Evolutionary conservation across 352 stramenopile species (phyloP).

Genomic region (Saprolegnia diclina): DNA sequence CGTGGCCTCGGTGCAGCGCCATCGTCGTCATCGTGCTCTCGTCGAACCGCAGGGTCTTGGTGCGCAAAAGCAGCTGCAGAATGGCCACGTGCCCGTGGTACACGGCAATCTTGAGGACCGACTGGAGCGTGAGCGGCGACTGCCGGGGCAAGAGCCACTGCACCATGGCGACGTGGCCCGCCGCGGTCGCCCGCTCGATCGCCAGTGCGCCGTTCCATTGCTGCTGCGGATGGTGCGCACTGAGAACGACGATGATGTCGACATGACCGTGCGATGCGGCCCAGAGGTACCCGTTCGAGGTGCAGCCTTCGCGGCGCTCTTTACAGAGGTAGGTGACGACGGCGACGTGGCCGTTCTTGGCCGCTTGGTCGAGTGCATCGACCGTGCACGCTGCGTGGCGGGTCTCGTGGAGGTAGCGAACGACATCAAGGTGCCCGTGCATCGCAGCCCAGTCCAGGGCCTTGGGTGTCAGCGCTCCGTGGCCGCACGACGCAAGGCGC

Average conservation of each 20-base stretch:
- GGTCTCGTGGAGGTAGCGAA: constrained; percentile 28
- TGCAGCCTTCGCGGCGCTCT: constrained; percentile 5
- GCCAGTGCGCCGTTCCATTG: constrained; percentile 1
- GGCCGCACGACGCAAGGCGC: background rate
- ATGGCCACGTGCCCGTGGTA: constrained; percentile 9
- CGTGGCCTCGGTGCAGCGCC: constrained; percentile 1
- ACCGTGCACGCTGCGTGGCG: constrained; percentile 25
- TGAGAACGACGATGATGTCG: constrained; percentile 5
- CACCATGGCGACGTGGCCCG: constrained; percentile 4
- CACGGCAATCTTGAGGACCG: constrained; percentile 2
- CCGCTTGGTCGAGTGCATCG: constrained; percentile 28
- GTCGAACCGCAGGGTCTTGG: background rate
- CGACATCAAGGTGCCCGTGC: constrained; percentile 28
- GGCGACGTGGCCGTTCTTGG: constrained; percentile 21
- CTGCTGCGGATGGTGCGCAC: background rate
- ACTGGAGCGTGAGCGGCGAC: constrained; percentile 4
- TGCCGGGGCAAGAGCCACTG: constrained; percentile 1
- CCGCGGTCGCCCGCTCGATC: background rate
- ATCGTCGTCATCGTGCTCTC: constrained; percentile 4
- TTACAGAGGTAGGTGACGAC: constrained; percentile 27
- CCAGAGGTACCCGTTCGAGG: constrained; percentile 6
- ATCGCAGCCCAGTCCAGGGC: constrained; percentile 31
- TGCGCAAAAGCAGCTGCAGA: background rate
- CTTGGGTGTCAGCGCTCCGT: background rate
- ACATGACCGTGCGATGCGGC: constrained; percentile 4